Conservation (phyloP, 768 basidiomycete species). For the Hydnomerulius pinastri region DNA sequence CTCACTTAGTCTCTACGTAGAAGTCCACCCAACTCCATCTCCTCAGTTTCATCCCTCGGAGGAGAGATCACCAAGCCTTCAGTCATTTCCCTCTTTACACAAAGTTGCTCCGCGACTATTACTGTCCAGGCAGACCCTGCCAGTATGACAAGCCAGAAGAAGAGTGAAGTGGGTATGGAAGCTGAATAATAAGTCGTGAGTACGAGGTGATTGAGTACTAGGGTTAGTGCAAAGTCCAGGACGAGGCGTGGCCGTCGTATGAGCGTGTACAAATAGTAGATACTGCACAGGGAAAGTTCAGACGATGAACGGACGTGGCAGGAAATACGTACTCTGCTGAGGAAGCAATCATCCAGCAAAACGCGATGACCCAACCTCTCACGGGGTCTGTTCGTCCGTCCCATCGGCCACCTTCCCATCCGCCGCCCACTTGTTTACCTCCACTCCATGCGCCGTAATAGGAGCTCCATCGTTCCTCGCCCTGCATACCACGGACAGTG, state of each 20-base stretch:
- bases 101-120: conserved; percentile 86
- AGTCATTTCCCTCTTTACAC: conserved; percentile 86
- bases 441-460: conserved; percentile 80
- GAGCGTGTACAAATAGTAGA: conserved; percentile 84
- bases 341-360: conserved; percentile 83
- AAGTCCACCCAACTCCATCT: conserved; percentile 54
- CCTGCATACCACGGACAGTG: conserved; percentile 67
- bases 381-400: conserved; percentile 73
- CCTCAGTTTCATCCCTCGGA: conserved; percentile 46
- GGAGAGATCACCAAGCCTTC: conserved; percentile 69
- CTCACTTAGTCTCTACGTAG: conserved; percentile 63
- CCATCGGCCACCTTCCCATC: conserved; percentile 51
- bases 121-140: conserved; percentile 72
- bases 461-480: conserved; percentile 64
- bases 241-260: conserved; percentile 91
- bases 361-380: conserved; percentile 89
- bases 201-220: conserved; percentile 89
- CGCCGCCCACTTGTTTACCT: conserved; percentile 69
- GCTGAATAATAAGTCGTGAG: conserved; percentile 83
- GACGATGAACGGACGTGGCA: conserved; percentile 2
- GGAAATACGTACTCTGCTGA: conserved; percentile 75
- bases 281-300: conserved; percentile 32
- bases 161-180: conserved; percentile 78
- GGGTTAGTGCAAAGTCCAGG: conserved; percentile 91
- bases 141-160: conserved; percentile 88